Evolutionary conservation across 2,329 filamentous ascomycete genomes (phyloP).

Genomic region (Fusarium hainanense): DNA sequence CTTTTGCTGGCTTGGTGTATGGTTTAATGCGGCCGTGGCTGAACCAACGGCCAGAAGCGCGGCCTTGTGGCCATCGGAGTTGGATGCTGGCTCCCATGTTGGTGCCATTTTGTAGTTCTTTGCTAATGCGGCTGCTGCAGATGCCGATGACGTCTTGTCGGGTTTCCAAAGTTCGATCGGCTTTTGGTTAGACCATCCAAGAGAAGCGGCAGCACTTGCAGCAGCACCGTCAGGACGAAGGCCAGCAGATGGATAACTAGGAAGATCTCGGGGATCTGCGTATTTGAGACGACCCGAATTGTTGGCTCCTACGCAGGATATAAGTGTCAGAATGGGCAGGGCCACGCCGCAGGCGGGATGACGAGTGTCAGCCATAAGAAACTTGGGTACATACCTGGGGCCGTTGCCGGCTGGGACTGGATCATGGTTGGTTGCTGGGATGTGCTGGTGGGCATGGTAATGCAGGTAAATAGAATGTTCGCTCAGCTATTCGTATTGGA

Average conservation of each 20-base stretch:
- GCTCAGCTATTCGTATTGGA: slow-evolving; percentile 34
- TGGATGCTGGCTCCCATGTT: slow-evolving; percentile 71
- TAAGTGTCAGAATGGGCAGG: slow-evolving; percentile 26
- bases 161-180: slow-evolving; percentile 74
- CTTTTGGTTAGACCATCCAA: slow-evolving; percentile 78
- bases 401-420: slow-evolving; percentile 38
- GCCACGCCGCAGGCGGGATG: slow-evolving; percentile 22
- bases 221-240: slow-evolving; percentile 68
- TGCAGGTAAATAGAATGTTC: slow-evolving; percentile 23
- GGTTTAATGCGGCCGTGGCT: slow-evolving; percentile 49
- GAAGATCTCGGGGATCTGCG: slow-evolving; percentile 77
- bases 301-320: slow-evolving; percentile 40
- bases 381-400: slow-evolving; percentile 41
- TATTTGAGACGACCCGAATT: slow-evolving; percentile 69
- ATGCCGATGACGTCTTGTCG: slow-evolving; percentile 64
- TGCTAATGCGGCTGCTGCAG: slow-evolving; percentile 56
- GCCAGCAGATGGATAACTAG: slow-evolving; percentile 77
- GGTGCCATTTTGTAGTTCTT: slow-evolving; percentile 59
- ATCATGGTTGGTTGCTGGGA: slow-evolving; percentile 45
- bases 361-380: slow-evolving; percentile 20
- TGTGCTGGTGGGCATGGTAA: slow-evolving; percentile 31
- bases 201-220: slow-evolving; percentile 77
- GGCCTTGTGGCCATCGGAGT: slow-evolving; percentile 76
- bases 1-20: slow-evolving; percentile 30
- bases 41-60: slow-evolving; percentile 71